phyloP scores from a whole-genome alignment of 345 rosid genomes.

The Gossypium turneri region DNA sequence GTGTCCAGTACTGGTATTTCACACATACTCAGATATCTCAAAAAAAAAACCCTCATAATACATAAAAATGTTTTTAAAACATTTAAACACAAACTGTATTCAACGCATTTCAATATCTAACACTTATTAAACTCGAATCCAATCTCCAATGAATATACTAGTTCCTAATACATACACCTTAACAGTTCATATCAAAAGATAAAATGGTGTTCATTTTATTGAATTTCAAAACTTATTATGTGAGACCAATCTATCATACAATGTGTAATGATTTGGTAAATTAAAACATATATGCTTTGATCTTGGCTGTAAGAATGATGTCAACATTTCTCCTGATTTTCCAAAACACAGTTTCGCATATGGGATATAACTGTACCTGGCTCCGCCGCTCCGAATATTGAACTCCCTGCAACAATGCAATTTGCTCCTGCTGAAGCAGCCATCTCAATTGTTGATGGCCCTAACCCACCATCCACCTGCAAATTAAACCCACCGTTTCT shows the following conservation, averaged over 20 bases:
- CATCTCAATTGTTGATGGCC: conserved; percentile 72
- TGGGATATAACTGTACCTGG: conserved; percentile 68
- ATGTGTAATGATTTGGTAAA: background rate
- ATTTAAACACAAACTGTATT: too few species aligned
- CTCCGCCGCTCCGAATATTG: conserved; percentile 81
- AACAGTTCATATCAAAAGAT: background rate
- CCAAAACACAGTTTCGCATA: conserved; percentile 59
- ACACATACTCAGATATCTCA: too few species aligned
- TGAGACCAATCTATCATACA: conserved; percentile 5
- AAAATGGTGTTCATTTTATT: background rate
- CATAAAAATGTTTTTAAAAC: too few species aligned
- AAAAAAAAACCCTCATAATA: too few species aligned
- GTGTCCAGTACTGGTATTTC: too few species aligned
- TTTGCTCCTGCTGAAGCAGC: conserved; percentile 86
- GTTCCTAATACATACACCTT: background rate
- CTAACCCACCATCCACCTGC: conserved; percentile 23
- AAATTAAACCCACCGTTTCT: background rate
- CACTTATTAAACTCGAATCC: too few species aligned
- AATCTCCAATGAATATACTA: too few species aligned
- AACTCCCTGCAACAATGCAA: conserved; percentile 84
- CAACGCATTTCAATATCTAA: too few species aligned
- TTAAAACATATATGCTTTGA: background rate
- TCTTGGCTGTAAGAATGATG: conserved; percentile 20
- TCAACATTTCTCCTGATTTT: conserved; percentile 32
- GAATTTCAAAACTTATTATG: conserved; percentile 5